phyloP scores from a whole-genome alignment of 2,329 filamentous ascomycete genomes.

The Ceratocystis eucalypticola region DNA sequence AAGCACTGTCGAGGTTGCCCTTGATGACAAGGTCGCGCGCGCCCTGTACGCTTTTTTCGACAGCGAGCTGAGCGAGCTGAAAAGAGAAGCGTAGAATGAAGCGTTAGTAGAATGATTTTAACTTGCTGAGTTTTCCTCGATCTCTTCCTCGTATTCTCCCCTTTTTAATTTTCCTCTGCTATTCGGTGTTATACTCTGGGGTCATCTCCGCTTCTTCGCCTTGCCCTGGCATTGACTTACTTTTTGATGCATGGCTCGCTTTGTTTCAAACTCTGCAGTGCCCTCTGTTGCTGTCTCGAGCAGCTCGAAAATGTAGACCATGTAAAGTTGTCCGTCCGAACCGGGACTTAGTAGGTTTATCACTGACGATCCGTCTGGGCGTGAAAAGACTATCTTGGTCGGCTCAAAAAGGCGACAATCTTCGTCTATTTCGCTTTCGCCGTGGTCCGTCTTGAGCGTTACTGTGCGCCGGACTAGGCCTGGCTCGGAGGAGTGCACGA shows the following conservation, averaged over 20 bases:
- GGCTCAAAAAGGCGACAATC: slow-evolving; percentile 25
- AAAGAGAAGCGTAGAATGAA: not conserved
- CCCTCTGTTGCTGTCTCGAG: slow-evolving; percentile 21
- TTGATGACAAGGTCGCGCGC: not conserved
- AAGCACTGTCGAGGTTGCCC: not conserved
- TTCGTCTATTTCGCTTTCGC: slow-evolving; percentile 22
- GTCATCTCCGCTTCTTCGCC: not conserved
- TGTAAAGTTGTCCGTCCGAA: slow-evolving; percentile 23
- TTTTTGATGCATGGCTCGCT: slow-evolving; percentile 22
- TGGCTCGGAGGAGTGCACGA: slow-evolving; percentile 15
- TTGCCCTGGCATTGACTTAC: slow-evolving; percentile 20
- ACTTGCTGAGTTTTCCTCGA: not conserved
- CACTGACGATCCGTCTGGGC: slow-evolving; percentile 26
- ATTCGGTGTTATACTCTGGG: not conserved
- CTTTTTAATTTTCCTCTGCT: not conserved
- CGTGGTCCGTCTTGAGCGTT: slow-evolving; percentile 19
- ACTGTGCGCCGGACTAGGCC: slow-evolving; percentile 22
- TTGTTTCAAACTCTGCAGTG: slow-evolving; percentile 20
- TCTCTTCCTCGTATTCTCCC: not conserved
- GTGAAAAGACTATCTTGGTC: slow-evolving; percentile 24
- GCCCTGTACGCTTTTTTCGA: not conserved
- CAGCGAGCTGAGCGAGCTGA: not conserved
- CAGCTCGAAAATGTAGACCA: slow-evolving; percentile 28
- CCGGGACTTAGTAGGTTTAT: slow-evolving; percentile 25
- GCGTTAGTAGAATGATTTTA: not conserved